Conservation (phyloP, 78 protist species). For the Trichosphaerium sp. region DNA sequence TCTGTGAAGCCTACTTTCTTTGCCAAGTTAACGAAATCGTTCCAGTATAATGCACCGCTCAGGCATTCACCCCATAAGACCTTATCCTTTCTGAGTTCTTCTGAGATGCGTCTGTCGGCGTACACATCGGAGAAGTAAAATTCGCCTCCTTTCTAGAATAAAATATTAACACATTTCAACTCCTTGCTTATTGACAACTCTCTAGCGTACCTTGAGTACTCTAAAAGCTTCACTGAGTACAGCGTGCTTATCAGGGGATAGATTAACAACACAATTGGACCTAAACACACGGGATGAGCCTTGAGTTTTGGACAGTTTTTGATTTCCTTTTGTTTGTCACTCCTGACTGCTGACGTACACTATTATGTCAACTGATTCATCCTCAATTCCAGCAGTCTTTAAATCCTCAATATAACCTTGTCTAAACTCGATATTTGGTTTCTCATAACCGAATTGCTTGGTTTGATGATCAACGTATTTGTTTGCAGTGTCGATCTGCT, state of each 20-base stretch:
- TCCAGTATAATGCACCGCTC: conserved; percentile 56
- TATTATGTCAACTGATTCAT: conserved; percentile 31
- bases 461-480: conserved; percentile 10
- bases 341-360: not conserved
- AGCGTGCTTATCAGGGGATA: conserved; percentile 58
- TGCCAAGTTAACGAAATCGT: conserved; percentile 37
- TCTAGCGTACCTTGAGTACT: conserved; percentile 44
- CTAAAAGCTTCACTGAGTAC: conserved; percentile 47
- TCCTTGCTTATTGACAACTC: too few species aligned
- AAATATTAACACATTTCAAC: too few species aligned
- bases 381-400: conserved; percentile 11
- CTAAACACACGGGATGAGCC: too few species aligned
- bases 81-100: not conserved
- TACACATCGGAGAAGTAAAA: conserved; percentile 61
- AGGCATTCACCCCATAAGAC: conserved; percentile 67
- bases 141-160: conserved; percentile 71
- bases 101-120: conserved; percentile 51
- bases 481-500: conserved; percentile 54
- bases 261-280: conserved; percentile 67
- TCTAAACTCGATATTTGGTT: conserved; percentile 34
- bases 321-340: not conserved
- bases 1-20: conserved; percentile 43
- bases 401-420: conserved; percentile 66
- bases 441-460: conserved; percentile 5
- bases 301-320: not conserved